A percentile compares a stretch with the other conserved stretches of the same genome.
Conservation (phyloP, 1,284 basidiomycete species). For the Sparassis latifolia region DNA sequence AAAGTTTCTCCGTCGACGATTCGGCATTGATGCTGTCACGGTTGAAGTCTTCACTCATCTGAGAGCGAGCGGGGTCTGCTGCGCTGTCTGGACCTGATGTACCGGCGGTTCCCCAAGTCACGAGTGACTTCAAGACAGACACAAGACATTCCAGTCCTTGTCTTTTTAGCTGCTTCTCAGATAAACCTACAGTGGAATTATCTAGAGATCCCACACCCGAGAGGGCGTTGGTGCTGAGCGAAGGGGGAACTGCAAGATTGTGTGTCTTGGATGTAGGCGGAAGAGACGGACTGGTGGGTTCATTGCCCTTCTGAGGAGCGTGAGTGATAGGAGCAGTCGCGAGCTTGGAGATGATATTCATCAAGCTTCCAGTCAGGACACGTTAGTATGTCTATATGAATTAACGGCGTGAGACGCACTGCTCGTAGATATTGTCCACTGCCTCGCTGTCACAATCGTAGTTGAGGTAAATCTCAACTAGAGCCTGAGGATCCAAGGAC, state of each 20-base stretch:
- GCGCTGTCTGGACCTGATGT: constrained; percentile 35
- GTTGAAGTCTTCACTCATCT: constrained; percentile 43
- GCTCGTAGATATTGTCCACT: constrained; percentile 93
- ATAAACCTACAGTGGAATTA: constrained; percentile 57
- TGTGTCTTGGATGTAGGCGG: constrained; percentile 47
- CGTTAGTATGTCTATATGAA: too few relatives aligned
- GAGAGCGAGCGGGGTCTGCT: constrained; percentile 37
- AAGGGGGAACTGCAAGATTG: constrained; percentile 43
- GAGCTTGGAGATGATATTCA: constrained; percentile 92
- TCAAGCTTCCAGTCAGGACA: constrained; percentile 45
- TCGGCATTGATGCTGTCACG: constrained; percentile 50
- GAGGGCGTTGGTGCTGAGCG: constrained; percentile 63
- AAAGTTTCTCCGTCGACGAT: constrained; percentile 40
- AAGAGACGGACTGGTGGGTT: constrained; percentile 54
- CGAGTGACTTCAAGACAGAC: constrained; percentile 80
- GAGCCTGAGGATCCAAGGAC: constrained; percentile 90
- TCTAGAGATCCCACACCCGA: constrained; percentile 64
- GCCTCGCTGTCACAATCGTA: constrained; percentile 95
- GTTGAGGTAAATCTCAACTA: constrained; percentile 96
- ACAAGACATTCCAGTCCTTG: constrained; percentile 90
- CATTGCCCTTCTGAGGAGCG: constrained; percentile 39
- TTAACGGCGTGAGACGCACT: constrained; percentile 39
- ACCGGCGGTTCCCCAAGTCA: constrained; percentile 77
- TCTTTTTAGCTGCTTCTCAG: constrained; percentile 79
- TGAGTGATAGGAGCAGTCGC: constrained; percentile 61